phyloP scores from a whole-genome alignment of 2,329 filamentous ascomycete species.

The Colletotrichum truncatum region DNA sequence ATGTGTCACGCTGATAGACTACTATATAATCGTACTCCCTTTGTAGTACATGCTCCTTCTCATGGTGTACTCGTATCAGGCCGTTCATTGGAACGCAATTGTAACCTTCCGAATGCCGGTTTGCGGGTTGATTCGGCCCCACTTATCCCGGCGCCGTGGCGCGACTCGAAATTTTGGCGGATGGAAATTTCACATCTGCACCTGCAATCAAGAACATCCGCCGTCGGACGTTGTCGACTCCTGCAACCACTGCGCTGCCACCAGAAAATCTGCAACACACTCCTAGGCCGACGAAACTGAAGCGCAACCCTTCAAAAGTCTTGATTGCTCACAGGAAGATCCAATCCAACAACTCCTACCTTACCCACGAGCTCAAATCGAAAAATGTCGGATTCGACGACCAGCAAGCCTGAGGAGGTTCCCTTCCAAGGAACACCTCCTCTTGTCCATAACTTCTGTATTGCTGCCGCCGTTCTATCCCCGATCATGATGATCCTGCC shows the following conservation, averaged over 20 bases:
- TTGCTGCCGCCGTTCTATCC: constrained; percentile 56
- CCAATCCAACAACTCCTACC: not conserved
- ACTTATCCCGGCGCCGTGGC: constrained; percentile 7
- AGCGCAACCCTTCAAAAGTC: too few relatives aligned
- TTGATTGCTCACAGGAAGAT: not conserved
- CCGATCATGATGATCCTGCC: constrained; percentile 60
- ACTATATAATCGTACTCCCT: too few relatives aligned
- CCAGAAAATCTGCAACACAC: too few relatives aligned
- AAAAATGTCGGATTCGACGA: constrained; percentile 23
- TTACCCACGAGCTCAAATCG: not conserved
- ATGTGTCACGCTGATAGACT: too few relatives aligned
- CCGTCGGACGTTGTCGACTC: not conserved
- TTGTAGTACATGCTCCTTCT: too few relatives aligned
- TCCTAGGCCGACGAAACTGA: too few relatives aligned
- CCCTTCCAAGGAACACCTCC: constrained; percentile 37
- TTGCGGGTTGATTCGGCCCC: not conserved
- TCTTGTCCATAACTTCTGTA: constrained; percentile 56
- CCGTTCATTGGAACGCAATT: too few relatives aligned
- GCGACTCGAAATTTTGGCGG: constrained; percentile 7
- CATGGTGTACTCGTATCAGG: too few relatives aligned
- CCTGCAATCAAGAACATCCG: not conserved
- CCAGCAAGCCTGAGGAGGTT: constrained; percentile 13
- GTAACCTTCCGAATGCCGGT: not conserved
- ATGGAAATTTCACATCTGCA: not conserved
- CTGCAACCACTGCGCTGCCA: not conserved